Base-by-base conservation (phyloP, 768 basidiomycete species). In the Lactarius akahatsu region DNA sequence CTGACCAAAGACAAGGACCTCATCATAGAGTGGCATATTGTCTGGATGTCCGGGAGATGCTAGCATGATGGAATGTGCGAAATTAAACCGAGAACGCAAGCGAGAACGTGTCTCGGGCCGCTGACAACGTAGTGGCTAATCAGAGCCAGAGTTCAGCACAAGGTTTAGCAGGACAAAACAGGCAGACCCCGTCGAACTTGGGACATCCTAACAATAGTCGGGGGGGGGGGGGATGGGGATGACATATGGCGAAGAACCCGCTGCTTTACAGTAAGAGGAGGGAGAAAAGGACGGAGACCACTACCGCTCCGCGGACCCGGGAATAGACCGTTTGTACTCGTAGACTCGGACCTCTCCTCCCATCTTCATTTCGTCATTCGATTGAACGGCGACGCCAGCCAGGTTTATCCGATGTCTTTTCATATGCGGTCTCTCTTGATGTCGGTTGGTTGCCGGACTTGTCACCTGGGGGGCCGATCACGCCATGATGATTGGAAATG, bases 401-500 rank as follows among this genome's bases (percentile, higher is more conserved):
- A 26, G 13, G 50, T 34, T 56, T 18, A 5, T 56, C 55, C 32
- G 32, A 20, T 20, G 30, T 34, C 28, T 34, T n/a, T 38, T 30
- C 11, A 40, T 23, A 15, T 57, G 38, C n/a, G 32, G n/a, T 62
- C 34, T 38, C n/a, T 52, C 62, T n/a, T 23, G 23, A 26, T 23
- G 47, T 52, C 4, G 26, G 13, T 52, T 23, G 26, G 50, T 52
- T 26, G 26, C 50, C 50, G 50, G 23, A 52, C 23, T 55, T 23
- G 32, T 34, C 34, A 16, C 20, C 18, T 28, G 10, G 52, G 11
- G 32, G 8, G 52, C 26, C 15, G 47, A 70, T 70, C 40, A 60
- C 69, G 69, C 57, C 41, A 70, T 70, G 52, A 13, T 30, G 3
- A n/a, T 16, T 32, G 6, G 47, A 28, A 63, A 28, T 65, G 28